Evolutionary conservation across 305 asterid genomes (phyloP).

Genomic region (Solanum hybrid): DNA sequence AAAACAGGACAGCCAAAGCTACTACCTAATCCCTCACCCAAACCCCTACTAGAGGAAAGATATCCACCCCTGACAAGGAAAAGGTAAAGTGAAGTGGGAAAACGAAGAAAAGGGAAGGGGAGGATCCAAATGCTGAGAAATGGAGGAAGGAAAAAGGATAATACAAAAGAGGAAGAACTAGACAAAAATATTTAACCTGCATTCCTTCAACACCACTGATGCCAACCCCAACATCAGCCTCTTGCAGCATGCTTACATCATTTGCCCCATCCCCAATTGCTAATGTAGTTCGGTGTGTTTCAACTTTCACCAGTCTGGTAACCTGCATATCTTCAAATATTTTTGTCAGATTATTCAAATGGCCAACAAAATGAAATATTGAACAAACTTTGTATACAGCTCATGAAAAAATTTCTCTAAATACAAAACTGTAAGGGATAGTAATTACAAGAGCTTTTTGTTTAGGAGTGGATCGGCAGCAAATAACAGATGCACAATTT

Average conservation of each 20-base stretch:
- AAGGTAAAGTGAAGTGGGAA: not conserved
- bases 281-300: slow-evolving; percentile 63
- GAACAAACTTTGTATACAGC: not conserved
- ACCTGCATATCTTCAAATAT: slow-evolving; percentile 70
- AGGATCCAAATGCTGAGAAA: not conserved
- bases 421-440: slow-evolving; percentile 4
- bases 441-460: slow-evolving; percentile 93
- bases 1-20: not conserved
- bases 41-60: not conserved
- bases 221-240: slow-evolving; percentile 96
- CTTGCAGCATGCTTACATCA: slow-evolving; percentile 99
- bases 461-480: slow-evolving; percentile 95
- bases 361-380: slow-evolving; percentile 5
- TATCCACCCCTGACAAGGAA: not conserved
- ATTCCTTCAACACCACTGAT: slow-evolving; percentile 96
- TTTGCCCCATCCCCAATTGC: slow-evolving; percentile 99
- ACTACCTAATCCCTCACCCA: not conserved
- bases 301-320: slow-evolving; percentile 82
- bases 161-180: not conserved
- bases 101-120: not conserved
- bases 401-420: not conserved
- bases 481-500: slow-evolving; percentile 76
- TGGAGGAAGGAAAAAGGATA: not conserved
- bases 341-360: slow-evolving; percentile 37
- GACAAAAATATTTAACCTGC: slow-evolving; percentile 49